Percentiles rank a stretch among this genome's conserved stretches.
Conservation (phyloP, 345 rosid genomes). For the Conringia planisiliqua region DNA sequence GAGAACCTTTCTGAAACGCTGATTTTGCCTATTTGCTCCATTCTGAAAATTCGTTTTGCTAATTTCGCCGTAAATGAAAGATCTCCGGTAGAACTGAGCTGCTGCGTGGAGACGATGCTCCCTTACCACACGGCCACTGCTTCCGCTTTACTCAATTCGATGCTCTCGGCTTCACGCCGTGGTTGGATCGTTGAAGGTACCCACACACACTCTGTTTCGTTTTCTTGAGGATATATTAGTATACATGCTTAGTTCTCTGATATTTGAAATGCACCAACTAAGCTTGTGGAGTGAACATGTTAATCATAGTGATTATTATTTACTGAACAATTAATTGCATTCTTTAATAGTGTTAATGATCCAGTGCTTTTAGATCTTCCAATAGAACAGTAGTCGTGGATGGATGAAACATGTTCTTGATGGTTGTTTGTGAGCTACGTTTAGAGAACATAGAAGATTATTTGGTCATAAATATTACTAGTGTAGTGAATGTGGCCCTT, state of each 20-base stretch:
- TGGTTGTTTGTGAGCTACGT: background rate
- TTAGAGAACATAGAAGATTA: background rate
- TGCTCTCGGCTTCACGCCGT: conserved; percentile 55
- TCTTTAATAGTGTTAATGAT: background rate
- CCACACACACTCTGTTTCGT: background rate
- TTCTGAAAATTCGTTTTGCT: background rate
- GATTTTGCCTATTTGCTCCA: background rate
- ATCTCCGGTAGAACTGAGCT: conserved; percentile 79
- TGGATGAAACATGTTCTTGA: background rate
- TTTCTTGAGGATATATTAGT: no score
- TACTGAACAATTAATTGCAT: background rate
- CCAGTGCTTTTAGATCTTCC: background rate
- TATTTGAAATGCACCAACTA: background rate
- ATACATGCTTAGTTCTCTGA: background rate
- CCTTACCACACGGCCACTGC: conserved; percentile 93
- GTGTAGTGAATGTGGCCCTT: background rate
- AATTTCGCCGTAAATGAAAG: conserved; percentile 27
- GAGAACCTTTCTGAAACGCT: conserved; percentile 37
- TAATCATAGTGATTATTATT: no score
- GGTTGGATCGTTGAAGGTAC: conserved; percentile 35
- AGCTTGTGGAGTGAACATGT: no score
- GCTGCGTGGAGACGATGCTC: conserved; percentile 72
- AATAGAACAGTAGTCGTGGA: background rate
- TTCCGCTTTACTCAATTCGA: conserved; percentile 85
- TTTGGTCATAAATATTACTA: background rate